phyloP scores from a whole-genome alignment of 495 filamentous ascomycete species.

The Penicillium robsamsonii region DNA sequence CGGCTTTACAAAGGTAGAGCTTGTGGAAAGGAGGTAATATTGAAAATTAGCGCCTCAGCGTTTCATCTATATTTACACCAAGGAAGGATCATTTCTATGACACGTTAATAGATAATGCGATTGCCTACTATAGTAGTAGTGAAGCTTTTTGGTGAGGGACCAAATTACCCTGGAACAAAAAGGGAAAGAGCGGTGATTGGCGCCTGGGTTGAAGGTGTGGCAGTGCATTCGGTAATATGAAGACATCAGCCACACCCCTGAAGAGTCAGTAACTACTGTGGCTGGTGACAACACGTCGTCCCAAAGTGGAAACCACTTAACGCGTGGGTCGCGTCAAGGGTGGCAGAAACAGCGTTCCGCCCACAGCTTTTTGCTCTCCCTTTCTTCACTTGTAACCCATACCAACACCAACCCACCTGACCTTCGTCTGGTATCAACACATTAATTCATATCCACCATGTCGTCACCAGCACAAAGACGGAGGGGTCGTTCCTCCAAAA shows the following conservation, averaged over 20 bases:
- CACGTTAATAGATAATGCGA: background rate
- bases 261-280: background rate
- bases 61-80: slow-evolving; percentile 1
- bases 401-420: slow-evolving; percentile 15
- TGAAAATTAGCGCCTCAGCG: background rate
- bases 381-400: slow-evolving; percentile 18
- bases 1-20: slow-evolving; percentile 16
- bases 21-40: slow-evolving; percentile 2
- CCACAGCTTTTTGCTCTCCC: slow-evolving; percentile 26
- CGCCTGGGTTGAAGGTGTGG: background rate
- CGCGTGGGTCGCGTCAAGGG: slow-evolving; percentile 33
- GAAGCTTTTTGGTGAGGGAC: background rate
- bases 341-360: slow-evolving; percentile 28
- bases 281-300: slow-evolving; percentile 20
- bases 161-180: background rate
- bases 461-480: slow-evolving; percentile 48
- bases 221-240: background rate
- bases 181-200: slow-evolving; percentile 11
- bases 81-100: background rate
- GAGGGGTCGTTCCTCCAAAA: slow-evolving; percentile 43
- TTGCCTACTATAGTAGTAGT: background rate
- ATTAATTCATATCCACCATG: slow-evolving; percentile 32
- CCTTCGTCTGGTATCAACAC: slow-evolving; percentile 9
- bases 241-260: background rate
- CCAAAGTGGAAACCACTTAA: slow-evolving; percentile 42